These are phyloP conservation scores for Stevia rebaudiana DNA, from an alignment of 140 eudicot species.

Conservation along the genomic window DNA sequence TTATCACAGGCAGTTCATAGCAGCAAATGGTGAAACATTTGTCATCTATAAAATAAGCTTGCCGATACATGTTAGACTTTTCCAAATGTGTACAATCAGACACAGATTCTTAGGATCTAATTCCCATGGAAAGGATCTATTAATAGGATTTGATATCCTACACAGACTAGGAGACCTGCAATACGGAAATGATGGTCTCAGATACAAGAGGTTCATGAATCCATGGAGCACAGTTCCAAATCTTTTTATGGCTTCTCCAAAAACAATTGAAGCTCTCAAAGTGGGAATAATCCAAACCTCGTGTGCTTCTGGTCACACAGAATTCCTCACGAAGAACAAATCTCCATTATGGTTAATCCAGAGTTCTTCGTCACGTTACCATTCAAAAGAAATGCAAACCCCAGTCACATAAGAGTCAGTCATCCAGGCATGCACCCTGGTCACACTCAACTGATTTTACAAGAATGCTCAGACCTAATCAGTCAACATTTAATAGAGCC, in stretches of 20 bases:
- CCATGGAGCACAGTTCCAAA: too few relatives aligned
- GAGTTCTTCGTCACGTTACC: background rate
- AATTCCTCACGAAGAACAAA: background rate
- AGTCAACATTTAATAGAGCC: background rate
- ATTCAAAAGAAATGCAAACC: background rate
- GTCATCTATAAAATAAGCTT: background rate
- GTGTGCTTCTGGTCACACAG: background rate
- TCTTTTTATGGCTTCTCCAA: too few relatives aligned
- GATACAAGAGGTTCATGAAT: too few relatives aligned
- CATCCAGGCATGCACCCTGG: background rate
- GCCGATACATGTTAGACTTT: background rate
- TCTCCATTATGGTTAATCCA: conserved; percentile 1
- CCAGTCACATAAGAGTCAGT: background rate
- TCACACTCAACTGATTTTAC: background rate
- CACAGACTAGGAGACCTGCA: too few relatives aligned
- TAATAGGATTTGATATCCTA: background rate
- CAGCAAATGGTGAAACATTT: background rate
- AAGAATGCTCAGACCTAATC: background rate
- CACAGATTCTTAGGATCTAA: background rate
- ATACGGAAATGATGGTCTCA: too few relatives aligned
- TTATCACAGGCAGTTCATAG: background rate
- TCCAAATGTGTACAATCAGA: background rate
- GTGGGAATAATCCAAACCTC: background rate
- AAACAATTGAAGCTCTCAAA: background rate
- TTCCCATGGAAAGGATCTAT: background rate